Evolutionary conservation across 495 filamentous ascomycete species (phyloP).

Genomic region (Tuber microsphaerosporum): DNA sequence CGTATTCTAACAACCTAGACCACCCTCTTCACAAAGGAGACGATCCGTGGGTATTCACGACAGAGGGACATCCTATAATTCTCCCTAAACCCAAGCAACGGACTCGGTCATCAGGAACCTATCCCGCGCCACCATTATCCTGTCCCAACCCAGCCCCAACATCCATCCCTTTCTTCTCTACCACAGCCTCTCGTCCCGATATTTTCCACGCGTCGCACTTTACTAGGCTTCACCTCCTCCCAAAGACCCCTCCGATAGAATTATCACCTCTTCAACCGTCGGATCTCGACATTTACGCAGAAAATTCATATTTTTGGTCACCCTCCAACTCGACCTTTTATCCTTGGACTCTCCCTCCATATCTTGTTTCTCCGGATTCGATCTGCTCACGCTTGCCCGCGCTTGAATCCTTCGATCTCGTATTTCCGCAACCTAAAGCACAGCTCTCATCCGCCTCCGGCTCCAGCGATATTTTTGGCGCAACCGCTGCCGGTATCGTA

Average conservation of each 20-base stretch:
- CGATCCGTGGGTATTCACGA: conserved; percentile 84
- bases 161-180: conserved; percentile 61
- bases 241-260: conserved; percentile 49
- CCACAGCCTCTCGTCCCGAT: conserved; percentile 74
- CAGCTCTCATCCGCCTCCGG: conserved; percentile 48
- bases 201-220: conserved; percentile 86
- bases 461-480: conserved; percentile 6
- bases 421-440: conserved; percentile 54
- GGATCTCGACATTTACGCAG: conserved; percentile 35
- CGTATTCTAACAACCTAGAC: conserved; percentile 44
- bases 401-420: conserved; percentile 65
- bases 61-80: conserved; percentile 88
- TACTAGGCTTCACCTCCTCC: conserved; percentile 70
- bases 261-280: conserved; percentile 30
- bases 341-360: conserved; percentile 79
- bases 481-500: conserved; percentile 43
- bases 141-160: conserved; percentile 51
- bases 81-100: conserved; percentile 51
- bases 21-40: conserved; percentile 86
- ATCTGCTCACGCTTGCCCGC: conserved; percentile 58
- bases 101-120: conserved; percentile 51
- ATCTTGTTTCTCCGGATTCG: conserved; percentile 65
- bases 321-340: conserved; percentile 72
- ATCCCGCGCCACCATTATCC: conserved; percentile 55
- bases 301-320: conserved; percentile 46